These are phyloP conservation scores for Moniliella sp. DNA, from an alignment of 1,284 basidiomycete genomes.

Conservation along the genomic window DNA sequence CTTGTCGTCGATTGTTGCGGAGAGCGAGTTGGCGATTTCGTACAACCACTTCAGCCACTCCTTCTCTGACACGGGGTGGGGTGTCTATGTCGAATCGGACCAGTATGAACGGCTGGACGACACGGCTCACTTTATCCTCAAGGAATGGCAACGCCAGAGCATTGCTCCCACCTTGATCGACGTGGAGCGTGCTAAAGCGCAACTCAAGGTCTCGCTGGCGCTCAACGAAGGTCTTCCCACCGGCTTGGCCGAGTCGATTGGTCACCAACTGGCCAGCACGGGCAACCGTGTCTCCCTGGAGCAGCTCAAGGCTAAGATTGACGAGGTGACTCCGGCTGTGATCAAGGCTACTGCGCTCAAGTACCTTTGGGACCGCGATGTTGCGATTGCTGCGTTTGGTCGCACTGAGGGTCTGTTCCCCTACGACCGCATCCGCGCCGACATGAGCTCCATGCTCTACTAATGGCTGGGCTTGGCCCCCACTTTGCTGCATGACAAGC, in stretches of 20 bases:
- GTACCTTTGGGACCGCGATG: conserved; percentile 85
- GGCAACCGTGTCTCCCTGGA: conserved; percentile 57
- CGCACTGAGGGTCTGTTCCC: conserved; percentile 58
- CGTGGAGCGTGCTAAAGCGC: conserved; percentile 88
- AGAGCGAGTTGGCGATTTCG: conserved; percentile 92
- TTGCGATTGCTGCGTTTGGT: conserved; percentile 35
- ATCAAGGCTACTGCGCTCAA: conserved; percentile 84
- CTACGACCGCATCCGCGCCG: conserved; percentile 35
- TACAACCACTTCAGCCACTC: conserved; percentile 99
- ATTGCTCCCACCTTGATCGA: conserved; percentile 64
- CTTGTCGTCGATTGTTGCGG: conserved; percentile 71
- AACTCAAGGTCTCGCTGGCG: conserved; percentile 80
- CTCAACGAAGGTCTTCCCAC: conserved; percentile 81
- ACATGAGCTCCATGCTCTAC: conserved; percentile 32
- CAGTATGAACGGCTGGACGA: conserved; percentile 67
- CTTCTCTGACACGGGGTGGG: conserved; percentile 98
- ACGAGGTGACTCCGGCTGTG: conserved; percentile 66
- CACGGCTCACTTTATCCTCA: conserved; percentile 73
- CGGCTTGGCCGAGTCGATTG: conserved; percentile 91
- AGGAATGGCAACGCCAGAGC: conserved; percentile 91
- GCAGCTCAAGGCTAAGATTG: conserved; percentile 79
- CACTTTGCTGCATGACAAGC: no score
- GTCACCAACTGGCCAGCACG: conserved; percentile 79
- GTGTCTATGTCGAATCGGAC: conserved; percentile 86
- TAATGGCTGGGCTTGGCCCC: no score